Evolutionary conservation across 2,329 filamentous ascomycete species (phyloP), one percentile per base, ranked within the genome.

Genomic region (Pyrenophora teres): DNA sequence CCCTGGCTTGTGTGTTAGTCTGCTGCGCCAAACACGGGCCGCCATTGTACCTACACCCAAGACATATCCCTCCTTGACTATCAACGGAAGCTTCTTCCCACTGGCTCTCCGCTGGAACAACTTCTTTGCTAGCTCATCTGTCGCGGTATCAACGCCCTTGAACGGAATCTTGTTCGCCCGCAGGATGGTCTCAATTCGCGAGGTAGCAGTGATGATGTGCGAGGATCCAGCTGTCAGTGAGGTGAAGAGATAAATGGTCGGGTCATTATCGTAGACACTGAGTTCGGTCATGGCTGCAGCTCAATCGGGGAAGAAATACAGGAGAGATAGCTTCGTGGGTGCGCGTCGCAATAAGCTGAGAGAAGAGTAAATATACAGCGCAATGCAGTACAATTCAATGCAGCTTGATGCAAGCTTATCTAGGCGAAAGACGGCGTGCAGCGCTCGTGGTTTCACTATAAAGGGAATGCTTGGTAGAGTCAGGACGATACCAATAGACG

Each of bases 141-240:
- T 95, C 35, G 93, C 91, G 37, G 94, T 85, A 75, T 99, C 94
- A 69, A 97, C 81, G 59, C 90, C 92, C 72, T 90, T 91, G 80
- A 97, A 99, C 9, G 92, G 90, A 52, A 99, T 88, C 64, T 89
- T 89, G 80, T 97, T 97, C 58, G 92, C 92, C 70, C 91, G 93
- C 54, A 99, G 83, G 69, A 99, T 97, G 10, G 92, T 97, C 77
- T 99, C 93, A 63, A 99, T 86, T 40, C 94, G 89, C 47, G 92
- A 95, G 1, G 94, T 97, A 21, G 92, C 94, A 35, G 94, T 97
- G 69, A 97, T 87, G 73, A 97, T 96, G 74, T 97, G 92, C 19
- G 92, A 96, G 35, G 92, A 96, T 59, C 94, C 94, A 52, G 94
- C 90, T 16, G 94, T 97, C 49, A 99, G 83, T 46, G 93, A 97